A percentile compares a stretch with the other conserved stretches of the same genome.
Evolutionary conservation across 805 yeast species (phyloP).

Genomic region (Metschnikowia amazonensis): DNA sequence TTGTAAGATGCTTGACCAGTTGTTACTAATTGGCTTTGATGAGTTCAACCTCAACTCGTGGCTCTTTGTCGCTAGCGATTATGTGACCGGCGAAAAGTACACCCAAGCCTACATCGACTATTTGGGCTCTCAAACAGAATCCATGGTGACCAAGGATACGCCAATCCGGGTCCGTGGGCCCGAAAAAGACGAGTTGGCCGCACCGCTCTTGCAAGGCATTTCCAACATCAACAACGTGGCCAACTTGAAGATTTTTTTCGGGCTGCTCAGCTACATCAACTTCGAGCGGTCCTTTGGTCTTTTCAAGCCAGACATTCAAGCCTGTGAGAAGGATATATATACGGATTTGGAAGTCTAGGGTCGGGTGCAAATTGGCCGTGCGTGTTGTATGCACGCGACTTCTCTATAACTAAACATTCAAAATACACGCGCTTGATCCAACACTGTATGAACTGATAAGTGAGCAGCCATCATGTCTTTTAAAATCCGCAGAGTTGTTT

Average conservation of each 20-base stretch:
- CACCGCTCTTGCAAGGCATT: constrained; percentile 47
- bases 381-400: constrained; percentile 3
- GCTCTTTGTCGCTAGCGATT: constrained; percentile 74
- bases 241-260: constrained; percentile 61
- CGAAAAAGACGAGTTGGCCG: constrained; percentile 20
- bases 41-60: constrained; percentile 78
- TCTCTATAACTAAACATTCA: not conserved
- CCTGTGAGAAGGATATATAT: constrained; percentile 54
- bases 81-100: constrained; percentile 32
- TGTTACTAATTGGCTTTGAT: constrained; percentile 65
- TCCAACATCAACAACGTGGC: constrained; percentile 36
- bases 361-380: not conserved
- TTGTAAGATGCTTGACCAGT: constrained; percentile 74
- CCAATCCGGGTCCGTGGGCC: constrained; percentile 38
- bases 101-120: constrained; percentile 46
- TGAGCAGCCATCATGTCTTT: constrained; percentile 6
- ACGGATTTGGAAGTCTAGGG: constrained; percentile 43
- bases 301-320: constrained; percentile 21
- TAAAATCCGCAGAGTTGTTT: constrained; percentile 8
- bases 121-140: constrained; percentile 34
- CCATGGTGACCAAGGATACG: constrained; percentile 29
- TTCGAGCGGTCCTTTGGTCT: constrained; percentile 65
- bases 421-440: not conserved
- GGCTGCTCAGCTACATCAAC: constrained; percentile 56
- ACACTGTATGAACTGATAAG: not conserved